Evolutionary conservation across 148 eudicot species (phyloP), one percentile per base, ranked within the genome.

Genomic region (Camellia sinensis): DNA sequence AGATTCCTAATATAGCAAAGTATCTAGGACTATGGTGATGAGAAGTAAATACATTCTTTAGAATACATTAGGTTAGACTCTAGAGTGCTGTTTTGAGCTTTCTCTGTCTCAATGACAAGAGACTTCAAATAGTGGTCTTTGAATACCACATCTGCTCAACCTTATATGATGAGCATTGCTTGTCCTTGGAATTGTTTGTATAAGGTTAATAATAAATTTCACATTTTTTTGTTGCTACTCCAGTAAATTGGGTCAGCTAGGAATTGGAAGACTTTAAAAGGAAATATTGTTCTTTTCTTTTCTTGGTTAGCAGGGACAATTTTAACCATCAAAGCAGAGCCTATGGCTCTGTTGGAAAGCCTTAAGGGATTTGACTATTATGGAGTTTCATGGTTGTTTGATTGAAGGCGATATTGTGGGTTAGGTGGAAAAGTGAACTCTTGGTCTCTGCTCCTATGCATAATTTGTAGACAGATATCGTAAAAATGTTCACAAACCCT

Each of bases 361-460:
- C 57, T 11, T 45, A 37, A n/a, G 15, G 53, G 15, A 60, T 44
- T 63, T 76, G 18, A 48, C 59, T 18, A 66, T 18, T 77, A 48
- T 63, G 60, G 46, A n/a, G 64, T 4, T n/a, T 40, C 29, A 41
- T 67, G 65, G 63, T 78, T 19, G 62, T 68, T 78, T 40, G 61
- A 44, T 56, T 3, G 21, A 60, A 1, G 41, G 79, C 6, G 15
- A 60, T 29, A 29, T 44, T 12, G 43, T 46, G 40, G 74, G 40
- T 3, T 71, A 13, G 75, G 43, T 11, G 7, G 9, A 52, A 22
- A 60, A 56, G 9, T 43, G 15, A 48, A 11, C 41, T 11, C 18
- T 19, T 62, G 19, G 52, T 45, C 40, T 11, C 43, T 62, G 41
- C n/a, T 63, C 41, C 67, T 62, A n/a, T 43, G 70, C 56, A n/a